Conservation (phyloP, 345 rosid species). For the Ceriops zippeliana region DNA sequence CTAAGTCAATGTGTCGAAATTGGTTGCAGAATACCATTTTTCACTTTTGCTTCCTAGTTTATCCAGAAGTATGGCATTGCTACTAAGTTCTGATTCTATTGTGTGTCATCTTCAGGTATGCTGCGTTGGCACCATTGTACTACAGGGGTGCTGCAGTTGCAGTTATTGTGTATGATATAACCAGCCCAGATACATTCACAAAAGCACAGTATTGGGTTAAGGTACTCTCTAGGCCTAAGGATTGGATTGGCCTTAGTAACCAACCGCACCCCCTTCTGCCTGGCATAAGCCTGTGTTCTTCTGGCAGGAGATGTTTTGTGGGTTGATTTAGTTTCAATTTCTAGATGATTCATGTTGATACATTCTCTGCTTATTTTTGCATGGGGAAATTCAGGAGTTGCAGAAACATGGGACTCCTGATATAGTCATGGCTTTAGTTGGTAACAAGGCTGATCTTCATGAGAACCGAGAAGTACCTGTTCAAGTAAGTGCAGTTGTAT, state of each 20-base stretch:
- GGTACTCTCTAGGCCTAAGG: slow-evolving; percentile 36
- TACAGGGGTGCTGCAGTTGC: slow-evolving; percentile 98
- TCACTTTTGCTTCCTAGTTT: slow-evolving; percentile 1
- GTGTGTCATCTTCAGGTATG: slow-evolving; percentile 51
- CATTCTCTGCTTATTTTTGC: not conserved
- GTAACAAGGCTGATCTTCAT: slow-evolving; percentile 94
- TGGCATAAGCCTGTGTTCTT: too few relatives aligned
- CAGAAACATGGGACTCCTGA: slow-evolving; percentile 97
- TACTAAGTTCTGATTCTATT: not conserved
- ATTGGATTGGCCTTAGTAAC: slow-evolving; percentile 4
- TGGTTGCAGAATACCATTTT: slow-evolving; percentile 5
- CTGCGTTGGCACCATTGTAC: slow-evolving; percentile 95
- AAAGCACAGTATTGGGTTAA: slow-evolving; percentile 99
- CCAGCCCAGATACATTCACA: slow-evolving; percentile 82
- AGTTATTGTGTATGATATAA: slow-evolving; percentile 92
- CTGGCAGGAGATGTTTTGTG: too few relatives aligned
- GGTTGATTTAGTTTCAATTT: not conserved
- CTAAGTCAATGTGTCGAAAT: slow-evolving; percentile 5
- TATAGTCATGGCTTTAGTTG: slow-evolving; percentile 94
- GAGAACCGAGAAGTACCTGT: slow-evolving; percentile 73
- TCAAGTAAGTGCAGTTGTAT: slow-evolving; percentile 46
- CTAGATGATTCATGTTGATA: not conserved
- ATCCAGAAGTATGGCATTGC: not conserved
- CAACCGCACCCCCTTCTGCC: not conserved
- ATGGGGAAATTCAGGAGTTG: slow-evolving; percentile 53